Evolutionary conservation across 2,329 filamentous ascomycete species (phyloP).

Genomic region (Cytospora paraplurivora): DNA sequence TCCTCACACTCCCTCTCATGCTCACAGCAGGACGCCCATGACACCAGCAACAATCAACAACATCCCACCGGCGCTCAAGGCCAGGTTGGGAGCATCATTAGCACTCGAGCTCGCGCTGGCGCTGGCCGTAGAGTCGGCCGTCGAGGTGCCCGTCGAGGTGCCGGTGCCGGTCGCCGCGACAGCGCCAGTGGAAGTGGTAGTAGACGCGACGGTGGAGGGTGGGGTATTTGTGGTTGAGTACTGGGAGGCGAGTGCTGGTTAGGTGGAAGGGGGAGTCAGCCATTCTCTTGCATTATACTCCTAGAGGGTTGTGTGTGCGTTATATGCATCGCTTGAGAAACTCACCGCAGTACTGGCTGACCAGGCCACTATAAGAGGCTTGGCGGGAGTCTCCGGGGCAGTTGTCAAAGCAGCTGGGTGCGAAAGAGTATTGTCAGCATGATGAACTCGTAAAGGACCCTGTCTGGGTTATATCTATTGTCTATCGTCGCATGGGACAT

Average conservation of each 20-base stretch:
- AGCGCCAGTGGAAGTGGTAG: constrained; percentile 31
- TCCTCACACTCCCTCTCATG: background rate
- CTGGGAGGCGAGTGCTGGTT: constrained; percentile 45
- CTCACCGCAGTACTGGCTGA: constrained; percentile 43
- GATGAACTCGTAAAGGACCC: background rate
- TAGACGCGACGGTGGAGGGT: constrained; percentile 30
- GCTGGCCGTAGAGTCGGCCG: constrained; percentile 11
- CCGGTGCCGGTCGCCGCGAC: constrained; percentile 24
- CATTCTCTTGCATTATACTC: background rate
- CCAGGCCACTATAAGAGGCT: constrained; percentile 47
- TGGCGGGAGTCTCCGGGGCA: constrained; percentile 52
- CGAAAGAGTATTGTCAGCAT: background rate
- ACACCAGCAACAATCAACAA: constrained; percentile 38
- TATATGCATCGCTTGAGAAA: background rate
- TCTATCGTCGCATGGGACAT: background rate
- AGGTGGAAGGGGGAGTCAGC: background rate
- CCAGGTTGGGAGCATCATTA: constrained; percentile 23
- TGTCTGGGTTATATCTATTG: background rate
- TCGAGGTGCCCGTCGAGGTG: constrained; percentile 26
- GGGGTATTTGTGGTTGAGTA: constrained; percentile 36
- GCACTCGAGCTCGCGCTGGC: constrained; percentile 18
- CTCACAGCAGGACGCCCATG: constrained; percentile 38
- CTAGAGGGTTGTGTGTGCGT: background rate
- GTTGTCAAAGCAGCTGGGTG: constrained; percentile 56
- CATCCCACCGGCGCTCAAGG: constrained; percentile 36